These are phyloP conservation scores for Coleophoma crateriformis DNA, from an alignment of 2,329 filamentous ascomycete genomes.

Conservation along the genomic window DNA sequence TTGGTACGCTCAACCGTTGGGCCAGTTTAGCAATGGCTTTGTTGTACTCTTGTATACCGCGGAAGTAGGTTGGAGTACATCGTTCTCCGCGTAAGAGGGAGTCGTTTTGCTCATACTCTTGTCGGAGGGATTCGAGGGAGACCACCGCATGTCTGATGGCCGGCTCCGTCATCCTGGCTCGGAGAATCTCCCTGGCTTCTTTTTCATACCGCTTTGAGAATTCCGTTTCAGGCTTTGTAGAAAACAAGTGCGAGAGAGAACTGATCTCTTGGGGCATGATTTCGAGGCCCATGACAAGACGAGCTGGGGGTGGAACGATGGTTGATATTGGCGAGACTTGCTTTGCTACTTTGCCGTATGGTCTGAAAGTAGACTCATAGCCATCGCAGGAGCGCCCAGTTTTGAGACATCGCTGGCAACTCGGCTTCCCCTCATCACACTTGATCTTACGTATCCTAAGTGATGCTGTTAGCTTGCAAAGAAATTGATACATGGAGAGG, in stretches of 20 bases:
- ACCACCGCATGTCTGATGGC: slow-evolving; percentile 32
- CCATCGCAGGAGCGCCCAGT: slow-evolving; percentile 37
- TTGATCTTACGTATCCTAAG: slow-evolving; percentile 39
- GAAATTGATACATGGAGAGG: slow-evolving; percentile 3
- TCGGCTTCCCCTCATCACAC: slow-evolving; percentile 20
- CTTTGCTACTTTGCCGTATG: slow-evolving; percentile 13
- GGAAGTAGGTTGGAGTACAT: slow-evolving; percentile 26
- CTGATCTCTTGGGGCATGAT: slow-evolving; percentile 25
- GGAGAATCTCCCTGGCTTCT: slow-evolving; percentile 34
- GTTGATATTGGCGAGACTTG: slow-evolving; percentile 14
- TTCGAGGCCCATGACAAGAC: slow-evolving; percentile 11
- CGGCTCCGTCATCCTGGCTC: slow-evolving; percentile 30
- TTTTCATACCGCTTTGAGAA: slow-evolving; percentile 30
- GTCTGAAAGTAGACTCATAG: slow-evolving; percentile 33
- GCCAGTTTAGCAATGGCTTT: slow-evolving; percentile 34
- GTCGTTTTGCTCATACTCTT: slow-evolving; percentile 30
- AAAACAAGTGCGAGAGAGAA: slow-evolving; percentile 33
- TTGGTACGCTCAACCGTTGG: slow-evolving; percentile 29
- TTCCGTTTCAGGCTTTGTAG: slow-evolving; percentile 35
- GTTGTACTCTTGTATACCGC: slow-evolving; percentile 36
- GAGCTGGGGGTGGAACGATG: slow-evolving; percentile 12
- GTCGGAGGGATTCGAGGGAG: slow-evolving; percentile 33
- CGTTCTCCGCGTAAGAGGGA: slow-evolving; percentile 17
- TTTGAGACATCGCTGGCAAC: slow-evolving; percentile 22
- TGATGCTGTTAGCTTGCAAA: slow-evolving; percentile 18